phyloP scores from a whole-genome alignment of 176 grass and related monocot species.

The Dactylis glomerata region DNA sequence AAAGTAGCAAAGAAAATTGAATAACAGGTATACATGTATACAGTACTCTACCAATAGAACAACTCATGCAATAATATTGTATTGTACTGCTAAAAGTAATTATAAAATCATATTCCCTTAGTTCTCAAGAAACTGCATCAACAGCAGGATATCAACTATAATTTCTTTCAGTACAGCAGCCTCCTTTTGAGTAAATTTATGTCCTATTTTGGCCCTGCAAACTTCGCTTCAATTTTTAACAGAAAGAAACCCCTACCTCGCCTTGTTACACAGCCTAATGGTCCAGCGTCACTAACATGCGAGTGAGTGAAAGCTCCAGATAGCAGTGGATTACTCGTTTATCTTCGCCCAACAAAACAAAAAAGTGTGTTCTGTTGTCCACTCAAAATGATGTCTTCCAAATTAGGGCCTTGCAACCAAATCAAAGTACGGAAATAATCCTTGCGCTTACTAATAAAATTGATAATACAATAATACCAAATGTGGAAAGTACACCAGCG shows the following conservation, averaged over 20 bases:
- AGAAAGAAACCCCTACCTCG: not conserved
- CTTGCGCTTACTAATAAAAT: not conserved
- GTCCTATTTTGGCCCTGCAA: not conserved
- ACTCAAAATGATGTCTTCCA: not conserved
- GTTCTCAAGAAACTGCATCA: too few species aligned
- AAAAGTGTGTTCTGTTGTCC: not conserved
- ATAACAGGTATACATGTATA: not conserved
- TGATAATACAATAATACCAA: not conserved
- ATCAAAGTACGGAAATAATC: not conserved
- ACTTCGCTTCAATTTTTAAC: not conserved
- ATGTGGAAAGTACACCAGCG: not conserved
- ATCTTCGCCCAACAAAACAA: too few species aligned
- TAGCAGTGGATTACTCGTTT: too few species aligned
- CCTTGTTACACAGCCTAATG: constrained; percentile 5
- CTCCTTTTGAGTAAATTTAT: not conserved
- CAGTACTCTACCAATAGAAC: not conserved
- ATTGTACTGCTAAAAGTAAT: too few species aligned
- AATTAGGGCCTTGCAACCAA: not conserved
- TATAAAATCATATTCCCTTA: too few species aligned
- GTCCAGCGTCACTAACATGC: not conserved
- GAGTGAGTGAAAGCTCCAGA: constrained; percentile 7
- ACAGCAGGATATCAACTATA: too few species aligned
- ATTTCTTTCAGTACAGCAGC: not conserved
- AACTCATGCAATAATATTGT: not conserved
- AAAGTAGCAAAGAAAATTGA: not conserved